phyloP scores from a whole-genome alignment of 805 yeast species.

The Metschnikowia amazonensis region DNA sequence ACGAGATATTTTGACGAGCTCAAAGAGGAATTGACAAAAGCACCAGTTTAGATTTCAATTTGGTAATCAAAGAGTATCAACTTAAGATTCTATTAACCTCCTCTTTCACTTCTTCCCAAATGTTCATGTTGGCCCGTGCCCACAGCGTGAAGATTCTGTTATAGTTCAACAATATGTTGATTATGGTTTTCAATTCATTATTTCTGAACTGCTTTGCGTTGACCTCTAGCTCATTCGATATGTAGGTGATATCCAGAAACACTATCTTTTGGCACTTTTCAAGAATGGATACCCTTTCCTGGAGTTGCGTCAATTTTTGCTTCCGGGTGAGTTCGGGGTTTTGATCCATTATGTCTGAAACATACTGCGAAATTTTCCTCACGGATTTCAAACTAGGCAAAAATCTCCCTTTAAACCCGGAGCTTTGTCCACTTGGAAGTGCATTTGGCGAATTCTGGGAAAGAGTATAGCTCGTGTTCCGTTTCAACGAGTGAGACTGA shows the following conservation, averaged over 20 bases:
- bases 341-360: conserved; percentile 56
- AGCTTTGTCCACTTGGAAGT: conserved; percentile 2
- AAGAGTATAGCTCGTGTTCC: conserved; percentile 19
- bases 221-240: conserved; percentile 43
- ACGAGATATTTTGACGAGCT: conserved; percentile 21
- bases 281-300: conserved; percentile 49
- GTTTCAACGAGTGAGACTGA: conserved; percentile 21
- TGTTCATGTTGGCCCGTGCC: conserved; percentile 64
- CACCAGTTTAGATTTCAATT: background rate
- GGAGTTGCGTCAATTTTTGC: conserved; percentile 46
- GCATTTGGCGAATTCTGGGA: conserved; percentile 1
- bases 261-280: conserved; percentile 47
- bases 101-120: conserved; percentile 61
- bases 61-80: background rate
- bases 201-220: conserved; percentile 47
- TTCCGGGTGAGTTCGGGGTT: conserved; percentile 65
- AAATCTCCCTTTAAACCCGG: conserved; percentile 35
- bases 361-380: conserved; percentile 48
- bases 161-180: conserved; percentile 50
- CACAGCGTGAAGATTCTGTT: conserved; percentile 56
- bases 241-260: conserved; percentile 38
- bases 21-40: background rate
- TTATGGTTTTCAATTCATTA: conserved; percentile 49
- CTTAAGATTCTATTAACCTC: conserved; percentile 23
- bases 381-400: conserved; percentile 51